Evolutionary conservation across 2,329 filamentous ascomycete genomes (phyloP).

Genomic region (Alternaria panax): DNA sequence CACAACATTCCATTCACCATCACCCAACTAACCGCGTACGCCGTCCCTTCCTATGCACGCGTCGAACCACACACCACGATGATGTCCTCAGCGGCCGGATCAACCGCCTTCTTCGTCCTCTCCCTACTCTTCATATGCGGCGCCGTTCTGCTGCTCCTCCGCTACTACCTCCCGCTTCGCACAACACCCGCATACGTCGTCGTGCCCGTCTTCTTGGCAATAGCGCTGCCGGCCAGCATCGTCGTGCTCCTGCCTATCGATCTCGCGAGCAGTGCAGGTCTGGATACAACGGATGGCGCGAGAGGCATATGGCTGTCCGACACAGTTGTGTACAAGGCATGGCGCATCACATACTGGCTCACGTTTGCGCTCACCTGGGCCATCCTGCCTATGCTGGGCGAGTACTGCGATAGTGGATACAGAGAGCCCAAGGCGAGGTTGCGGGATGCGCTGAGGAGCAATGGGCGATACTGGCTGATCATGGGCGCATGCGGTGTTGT

Average conservation of each 20-base stretch:
- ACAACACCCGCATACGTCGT: slow-evolving; percentile 89
- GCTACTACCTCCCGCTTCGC: slow-evolving; percentile 89
- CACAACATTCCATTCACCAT: slow-evolving; percentile 13
- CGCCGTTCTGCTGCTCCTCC: slow-evolving; percentile 81
- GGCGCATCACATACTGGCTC: slow-evolving; percentile 97
- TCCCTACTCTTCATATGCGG: slow-evolving; percentile 77
- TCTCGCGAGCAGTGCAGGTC: slow-evolving; percentile 82
- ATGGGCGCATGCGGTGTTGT: slow-evolving; percentile 73
- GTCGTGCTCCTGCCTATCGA: slow-evolving; percentile 94
- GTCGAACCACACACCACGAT: slow-evolving; percentile 32
- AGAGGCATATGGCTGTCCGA: slow-evolving; percentile 88
- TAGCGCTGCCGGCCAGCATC: slow-evolving; percentile 90
- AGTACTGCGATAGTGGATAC: slow-evolving; percentile 94
- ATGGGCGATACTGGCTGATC: slow-evolving; percentile 87
- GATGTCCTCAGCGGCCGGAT: slow-evolving; percentile 73
- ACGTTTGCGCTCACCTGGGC: slow-evolving; percentile 96
- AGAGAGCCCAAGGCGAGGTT: slow-evolving; percentile 83
- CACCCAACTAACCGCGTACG: slow-evolving; percentile 4
- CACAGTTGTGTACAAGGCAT: slow-evolving; percentile 80
- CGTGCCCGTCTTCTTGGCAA: slow-evolving; percentile 93
- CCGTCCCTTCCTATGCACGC: slow-evolving; percentile 23
- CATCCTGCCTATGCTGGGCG: slow-evolving; percentile 89
- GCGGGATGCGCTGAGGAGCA: slow-evolving; percentile 83
- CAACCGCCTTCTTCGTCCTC: slow-evolving; percentile 77
- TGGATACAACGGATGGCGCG: slow-evolving; percentile 69